phyloP scores from a whole-genome alignment of 2,329 filamentous ascomycete genomes.

The Dactylellina drechsleri region DNA sequence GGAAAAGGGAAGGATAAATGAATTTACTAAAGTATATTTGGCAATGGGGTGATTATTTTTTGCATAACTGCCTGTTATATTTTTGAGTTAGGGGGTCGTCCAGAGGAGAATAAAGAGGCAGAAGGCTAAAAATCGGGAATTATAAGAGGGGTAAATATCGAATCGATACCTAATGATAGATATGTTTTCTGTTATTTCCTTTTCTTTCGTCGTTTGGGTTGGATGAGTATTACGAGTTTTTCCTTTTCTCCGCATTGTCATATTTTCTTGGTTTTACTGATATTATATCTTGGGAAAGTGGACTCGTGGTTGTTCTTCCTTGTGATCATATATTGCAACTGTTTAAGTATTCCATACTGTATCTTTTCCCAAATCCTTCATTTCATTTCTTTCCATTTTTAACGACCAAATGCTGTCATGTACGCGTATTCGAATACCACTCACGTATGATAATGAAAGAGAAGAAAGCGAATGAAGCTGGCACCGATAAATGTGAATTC shows the following conservation, averaged over 20 bases:
- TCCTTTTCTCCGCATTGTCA: not conserved
- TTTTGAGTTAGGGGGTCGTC: not conserved
- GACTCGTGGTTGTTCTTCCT: no score
- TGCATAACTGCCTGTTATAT: not conserved
- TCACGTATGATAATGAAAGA: slow-evolving; percentile 13
- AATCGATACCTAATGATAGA: slow-evolving; percentile 27
- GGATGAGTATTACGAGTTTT: not conserved
- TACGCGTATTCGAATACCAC: slow-evolving; percentile 3
- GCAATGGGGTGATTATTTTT: not conserved
- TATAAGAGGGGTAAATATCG: not conserved
- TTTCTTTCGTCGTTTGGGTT: slow-evolving; percentile 3
- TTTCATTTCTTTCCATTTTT: not conserved
- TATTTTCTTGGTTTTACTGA: not conserved
- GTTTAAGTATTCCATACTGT: not conserved
- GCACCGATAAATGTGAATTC: not conserved
- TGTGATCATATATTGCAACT: no score
- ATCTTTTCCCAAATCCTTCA: not conserved
- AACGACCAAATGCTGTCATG: slow-evolving; percentile 13
- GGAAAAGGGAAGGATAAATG: slow-evolving; percentile 48
- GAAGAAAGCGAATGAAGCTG: not conserved
- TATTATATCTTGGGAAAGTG: not conserved
- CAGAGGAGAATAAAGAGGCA: not conserved
- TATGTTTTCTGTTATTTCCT: slow-evolving; percentile 1
- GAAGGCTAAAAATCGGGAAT: not conserved
- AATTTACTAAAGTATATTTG: not conserved